Percentiles rank a stretch among this genome's conserved stretches.
Conservation (phyloP, 2,329 filamentous ascomycete species). For the Aureobasidium sp. region DNA sequence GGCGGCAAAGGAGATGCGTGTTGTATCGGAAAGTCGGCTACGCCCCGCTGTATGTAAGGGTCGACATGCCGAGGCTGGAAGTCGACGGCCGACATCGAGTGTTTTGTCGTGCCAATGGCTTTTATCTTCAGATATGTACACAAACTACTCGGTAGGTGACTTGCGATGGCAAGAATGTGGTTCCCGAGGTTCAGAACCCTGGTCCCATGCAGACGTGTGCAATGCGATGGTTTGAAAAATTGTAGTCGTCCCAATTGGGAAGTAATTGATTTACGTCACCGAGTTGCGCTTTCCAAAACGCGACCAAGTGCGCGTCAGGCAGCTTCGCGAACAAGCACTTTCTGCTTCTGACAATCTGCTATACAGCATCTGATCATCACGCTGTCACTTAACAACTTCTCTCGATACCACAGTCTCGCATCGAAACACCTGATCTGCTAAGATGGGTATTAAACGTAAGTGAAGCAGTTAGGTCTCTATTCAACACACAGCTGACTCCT, state of each 20-base stretch:
- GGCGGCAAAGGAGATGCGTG: slow-evolving; percentile 1
- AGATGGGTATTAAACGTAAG: slow-evolving; percentile 34
- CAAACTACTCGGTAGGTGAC: neutral
- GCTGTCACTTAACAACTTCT: neutral
- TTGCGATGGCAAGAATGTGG: neutral
- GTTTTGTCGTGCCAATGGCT: neutral
- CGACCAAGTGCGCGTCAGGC: slow-evolving; percentile 2
- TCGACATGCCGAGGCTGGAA: slow-evolving; percentile 13
- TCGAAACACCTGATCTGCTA: slow-evolving; percentile 2
- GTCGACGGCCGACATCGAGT: slow-evolving; percentile 4
- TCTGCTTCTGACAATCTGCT: neutral
- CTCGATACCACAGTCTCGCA: neutral
- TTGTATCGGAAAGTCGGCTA: slow-evolving; percentile 13
- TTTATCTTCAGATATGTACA: neutral
- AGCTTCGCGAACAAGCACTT: slow-evolving; percentile 1
- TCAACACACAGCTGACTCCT: neutral
- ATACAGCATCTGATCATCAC: neutral
- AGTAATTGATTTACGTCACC: slow-evolving; percentile 9
- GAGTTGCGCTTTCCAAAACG: neutral
- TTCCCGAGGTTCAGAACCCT: neutral
- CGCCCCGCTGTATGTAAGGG: neutral
- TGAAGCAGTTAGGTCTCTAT: neutral
- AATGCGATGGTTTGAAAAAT: neutral
- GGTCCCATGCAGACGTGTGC: neutral
- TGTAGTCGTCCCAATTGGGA: neutral